Evolutionary conservation across 495 filamentous ascomycete species (phyloP).

Genomic region (Xylaria castorea): DNA sequence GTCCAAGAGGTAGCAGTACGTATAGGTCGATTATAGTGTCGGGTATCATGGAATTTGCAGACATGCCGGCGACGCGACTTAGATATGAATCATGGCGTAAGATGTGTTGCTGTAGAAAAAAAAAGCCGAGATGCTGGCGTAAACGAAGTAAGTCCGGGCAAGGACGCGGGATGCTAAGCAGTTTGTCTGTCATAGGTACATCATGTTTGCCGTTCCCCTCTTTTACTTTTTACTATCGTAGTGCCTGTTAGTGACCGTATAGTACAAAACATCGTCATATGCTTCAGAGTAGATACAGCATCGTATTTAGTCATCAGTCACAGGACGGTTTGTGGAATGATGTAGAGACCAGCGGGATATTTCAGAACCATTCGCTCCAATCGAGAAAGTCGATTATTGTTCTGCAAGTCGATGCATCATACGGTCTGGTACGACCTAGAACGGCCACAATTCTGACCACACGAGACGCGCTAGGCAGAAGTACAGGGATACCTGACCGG

Average conservation of each 20-base stretch:
- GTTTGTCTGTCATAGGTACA: background rate
- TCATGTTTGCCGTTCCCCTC: background rate
- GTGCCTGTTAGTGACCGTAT: slow-evolving; percentile 14
- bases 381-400: slow-evolving; percentile 12
- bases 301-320: background rate
- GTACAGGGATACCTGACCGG: slow-evolving; percentile 19
- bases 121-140: slow-evolving; percentile 19
- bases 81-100: slow-evolving; percentile 25
- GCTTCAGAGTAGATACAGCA: background rate
- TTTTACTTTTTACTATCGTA: background rate
- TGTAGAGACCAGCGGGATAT: slow-evolving; percentile 3
- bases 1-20: background rate
- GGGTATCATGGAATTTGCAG: background rate
- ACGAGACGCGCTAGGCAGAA: slow-evolving; percentile 8
- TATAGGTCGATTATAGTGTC: background rate
- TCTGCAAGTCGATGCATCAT: slow-evolving; percentile 14
- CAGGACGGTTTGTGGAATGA: slow-evolving; percentile 16
- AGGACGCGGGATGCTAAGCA: slow-evolving; percentile 2
- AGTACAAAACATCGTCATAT: background rate
- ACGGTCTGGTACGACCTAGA: slow-evolving; percentile 18
- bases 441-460: background rate
- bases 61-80: slow-evolving; percentile 14
- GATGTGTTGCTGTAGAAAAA: slow-evolving; percentile 21
- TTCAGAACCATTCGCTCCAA: background rate
- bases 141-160: background rate